Evolutionary conservation across 371 early-diverging fungal species (phyloP), one percentile per base, ranked within the genome.

Genomic region (Cokeromyces recurvatus): DNA sequence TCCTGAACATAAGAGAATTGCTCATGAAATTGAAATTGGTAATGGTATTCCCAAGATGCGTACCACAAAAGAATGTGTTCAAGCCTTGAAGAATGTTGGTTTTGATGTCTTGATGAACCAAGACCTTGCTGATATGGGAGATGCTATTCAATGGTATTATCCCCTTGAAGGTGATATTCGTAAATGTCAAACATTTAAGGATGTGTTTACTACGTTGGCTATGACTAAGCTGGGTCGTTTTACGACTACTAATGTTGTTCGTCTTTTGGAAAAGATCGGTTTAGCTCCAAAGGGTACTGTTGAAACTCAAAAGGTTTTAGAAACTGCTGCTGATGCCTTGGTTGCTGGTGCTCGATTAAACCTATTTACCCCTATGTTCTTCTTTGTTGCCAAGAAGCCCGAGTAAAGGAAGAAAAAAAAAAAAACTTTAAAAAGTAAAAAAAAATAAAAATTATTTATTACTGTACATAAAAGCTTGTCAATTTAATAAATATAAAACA

Each of bases 341-440:
- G 83, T 88, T 25, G 77, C 68, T 39, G 91, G 89, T 43, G 93
- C 84, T 19, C 74, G 75, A 52, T 48, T 76, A 52, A 77, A 82
- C 42, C 67, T 94, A 41, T 91, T 91, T 51, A 92, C 94, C 4
- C 94, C 94, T 57, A 92, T 92, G 92, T 92, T 85, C 76, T 81
- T 86, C 70, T 87, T 92, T 57, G 82, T 89, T 44, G 92, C 84
- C 38, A 78, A 84, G 53, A 94, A 94, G 72, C 94, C 94, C 15
- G 22, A 21, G 32, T 21, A 49, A 42, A 12, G 27, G 11, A 21
- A 38, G 36, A 34, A 25, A 42, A 35, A 39, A 37, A 43, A 41
- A 27, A 45, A 39, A 29, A 37, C 11, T 29, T 29, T 15, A 8
- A 27, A 38, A 32, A 38, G 21, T 37, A 40, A 32, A 32, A 48